Conservation (phyloP, 139 green algal species). For the Pleodorina starrii region DNA sequence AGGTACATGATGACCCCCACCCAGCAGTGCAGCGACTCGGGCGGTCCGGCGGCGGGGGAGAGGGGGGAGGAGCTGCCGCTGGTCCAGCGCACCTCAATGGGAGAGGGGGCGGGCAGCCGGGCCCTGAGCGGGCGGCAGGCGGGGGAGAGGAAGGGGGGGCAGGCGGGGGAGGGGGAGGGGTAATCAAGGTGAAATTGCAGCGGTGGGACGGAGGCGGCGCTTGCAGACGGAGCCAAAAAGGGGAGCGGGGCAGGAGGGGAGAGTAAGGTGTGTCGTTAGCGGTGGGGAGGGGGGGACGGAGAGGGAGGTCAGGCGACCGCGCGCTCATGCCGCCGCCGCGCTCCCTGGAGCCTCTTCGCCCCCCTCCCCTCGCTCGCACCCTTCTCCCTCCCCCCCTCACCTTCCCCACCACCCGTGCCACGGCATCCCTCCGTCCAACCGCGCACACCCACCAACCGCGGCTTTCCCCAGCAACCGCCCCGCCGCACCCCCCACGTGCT, state of each 20-base stretch:
- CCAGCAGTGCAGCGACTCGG: conserved; percentile 81
- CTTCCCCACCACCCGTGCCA: too few species aligned
- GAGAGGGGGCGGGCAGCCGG: conserved; percentile 84
- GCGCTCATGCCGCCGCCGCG: too few species aligned
- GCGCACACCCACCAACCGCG: too few species aligned
- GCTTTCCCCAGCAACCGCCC: too few species aligned
- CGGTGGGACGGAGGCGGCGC: too few species aligned
- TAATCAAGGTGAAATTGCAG: background rate
- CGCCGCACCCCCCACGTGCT: too few species aligned
- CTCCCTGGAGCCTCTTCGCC: too few species aligned
- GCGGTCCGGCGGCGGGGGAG: conserved; percentile 76
- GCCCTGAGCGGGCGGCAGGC: background rate
- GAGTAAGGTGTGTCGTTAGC: background rate
- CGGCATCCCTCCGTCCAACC: too few species aligned
- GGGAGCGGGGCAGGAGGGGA: background rate
- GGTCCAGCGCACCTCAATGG: conserved; percentile 98
- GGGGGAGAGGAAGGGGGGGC: background rate
- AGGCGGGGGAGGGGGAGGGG: background rate
- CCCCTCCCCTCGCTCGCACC: background rate
- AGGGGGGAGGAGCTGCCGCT: conserved; percentile 61
- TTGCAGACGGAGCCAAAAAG: too few species aligned
- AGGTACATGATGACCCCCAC: conserved; percentile 99
- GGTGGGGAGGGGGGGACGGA: background rate
- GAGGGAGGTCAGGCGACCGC: too few species aligned
- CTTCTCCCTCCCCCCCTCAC: background rate